Percentiles rank a stretch among this genome's conserved stretches.
Conservation (phyloP, 2,329 filamentous ascomycete species). For the Paraphoma sp. region DNA sequence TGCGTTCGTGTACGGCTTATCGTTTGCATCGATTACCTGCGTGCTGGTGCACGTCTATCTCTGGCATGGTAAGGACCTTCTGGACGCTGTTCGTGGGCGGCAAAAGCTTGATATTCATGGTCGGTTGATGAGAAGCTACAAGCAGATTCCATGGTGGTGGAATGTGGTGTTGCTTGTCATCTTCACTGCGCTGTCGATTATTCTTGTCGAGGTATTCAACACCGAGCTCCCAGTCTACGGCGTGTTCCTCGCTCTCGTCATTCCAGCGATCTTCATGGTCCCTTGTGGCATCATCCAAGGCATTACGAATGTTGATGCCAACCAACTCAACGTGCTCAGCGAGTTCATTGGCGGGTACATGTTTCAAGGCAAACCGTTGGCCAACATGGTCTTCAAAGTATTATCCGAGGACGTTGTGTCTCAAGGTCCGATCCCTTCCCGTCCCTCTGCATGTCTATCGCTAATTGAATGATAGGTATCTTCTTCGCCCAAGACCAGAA, state of each 20-base stretch:
- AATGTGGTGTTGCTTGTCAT: conserved; percentile 60
- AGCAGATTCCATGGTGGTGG: conserved; percentile 65
- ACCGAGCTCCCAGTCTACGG: conserved; percentile 77
- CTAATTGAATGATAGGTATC: background rate
- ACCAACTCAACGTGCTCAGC: conserved; percentile 65
- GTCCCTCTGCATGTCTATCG: too few relatives aligned
- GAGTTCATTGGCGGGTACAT: conserved; percentile 71
- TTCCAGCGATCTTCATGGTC: conserved; percentile 58
- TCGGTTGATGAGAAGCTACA: conserved; percentile 55
- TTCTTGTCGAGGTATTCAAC: conserved; percentile 56
- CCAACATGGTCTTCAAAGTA: conserved; percentile 63
- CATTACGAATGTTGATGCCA: conserved; percentile 70
- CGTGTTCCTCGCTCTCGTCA: conserved; percentile 69
- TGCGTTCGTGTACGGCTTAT: conserved; percentile 64
- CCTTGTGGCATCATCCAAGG: conserved; percentile 50
- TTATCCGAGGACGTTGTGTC: conserved; percentile 31
- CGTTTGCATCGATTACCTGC: conserved; percentile 73
- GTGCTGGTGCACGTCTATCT: conserved; percentile 67
- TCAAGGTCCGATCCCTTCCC: conserved; percentile 10
- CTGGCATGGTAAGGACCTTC: conserved; percentile 60
- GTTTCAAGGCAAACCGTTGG: conserved; percentile 72
- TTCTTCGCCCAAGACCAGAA: conserved; percentile 26
- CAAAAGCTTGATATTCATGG: conserved; percentile 62
- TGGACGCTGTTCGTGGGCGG: background rate
- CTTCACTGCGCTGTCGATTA: conserved; percentile 50